Evolutionary conservation across 164 flowering plant species (phyloP).

Genomic region (Annona squamosa): DNA sequence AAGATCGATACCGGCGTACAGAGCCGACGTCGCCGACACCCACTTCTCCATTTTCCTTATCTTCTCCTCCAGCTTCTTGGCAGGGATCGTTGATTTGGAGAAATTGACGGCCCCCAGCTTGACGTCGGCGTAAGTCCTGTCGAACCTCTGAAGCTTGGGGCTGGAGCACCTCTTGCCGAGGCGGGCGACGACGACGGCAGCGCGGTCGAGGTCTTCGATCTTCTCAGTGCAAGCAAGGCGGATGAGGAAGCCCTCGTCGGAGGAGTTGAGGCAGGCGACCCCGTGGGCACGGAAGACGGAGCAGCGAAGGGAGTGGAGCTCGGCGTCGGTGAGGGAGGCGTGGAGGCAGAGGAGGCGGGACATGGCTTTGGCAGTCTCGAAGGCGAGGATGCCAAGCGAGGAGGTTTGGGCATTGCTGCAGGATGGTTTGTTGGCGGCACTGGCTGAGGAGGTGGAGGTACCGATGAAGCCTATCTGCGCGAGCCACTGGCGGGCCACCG

Average conservation of each 20-base stretch:
- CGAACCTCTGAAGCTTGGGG: slow-evolving; percentile 34
- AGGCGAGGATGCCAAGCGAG: slow-evolving; percentile 54
- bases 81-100: slow-evolving; percentile 16
- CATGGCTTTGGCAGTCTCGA: slow-evolving; percentile 73
- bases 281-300: slow-evolving; percentile 36
- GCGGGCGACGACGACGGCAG: slow-evolving; percentile 35
- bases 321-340: slow-evolving; percentile 51
- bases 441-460: slow-evolving; percentile 6
- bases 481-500: neutral
- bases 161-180: slow-evolving; percentile 48
- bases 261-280: slow-evolving; percentile 42
- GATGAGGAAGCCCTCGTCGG: slow-evolving; percentile 45
- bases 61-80: slow-evolving; percentile 25
- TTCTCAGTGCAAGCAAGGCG: slow-evolving; percentile 50
- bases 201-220: slow-evolving; percentile 53
- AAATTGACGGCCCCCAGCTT: slow-evolving; percentile 29
- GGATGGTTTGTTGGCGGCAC: neutral
- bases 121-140: slow-evolving; percentile 36
- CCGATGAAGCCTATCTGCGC: slow-evolving; percentile 6
- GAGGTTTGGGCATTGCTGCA: neutral
- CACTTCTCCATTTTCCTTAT: slow-evolving; percentile 50
- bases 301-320: slow-evolving; percentile 32
- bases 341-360: slow-evolving; percentile 52
- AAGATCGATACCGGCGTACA: slow-evolving; percentile 31
- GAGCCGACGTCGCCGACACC: slow-evolving; percentile 31